Evolutionary conservation across 495 filamentous ascomycete species (phyloP), one percentile per base, ranked within the genome.

Genomic region (Aspergillus baeticus): DNA sequence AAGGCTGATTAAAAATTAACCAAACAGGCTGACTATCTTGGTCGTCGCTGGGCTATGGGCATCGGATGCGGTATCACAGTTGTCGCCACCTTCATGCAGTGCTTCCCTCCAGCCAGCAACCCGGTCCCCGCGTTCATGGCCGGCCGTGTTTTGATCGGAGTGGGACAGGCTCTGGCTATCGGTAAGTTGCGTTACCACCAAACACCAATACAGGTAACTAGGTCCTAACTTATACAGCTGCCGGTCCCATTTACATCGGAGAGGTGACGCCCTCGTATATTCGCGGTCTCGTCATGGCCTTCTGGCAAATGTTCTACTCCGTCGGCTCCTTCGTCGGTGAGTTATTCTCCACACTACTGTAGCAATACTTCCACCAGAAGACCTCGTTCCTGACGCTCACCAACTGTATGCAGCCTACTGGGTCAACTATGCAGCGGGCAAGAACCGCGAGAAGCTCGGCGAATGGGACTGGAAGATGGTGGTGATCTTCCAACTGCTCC

Each of bases 281-380:
- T 54, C 79, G 83, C 41, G 83, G 83, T 51, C 77, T 77, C 55
- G 81, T 86, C 60, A 84, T 86, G 83, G 78, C 80, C 20, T 82
- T 85, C 59, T 86, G 81, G 83, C 82, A 86, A 65, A 81, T 84
- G 69, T 85, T 84, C 67, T 86, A 84, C 71, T 79, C 74, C 29
- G 83, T 85, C 20, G 82, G 82, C 18, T 80, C 79, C 21, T 85
- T 84, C 66, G 81, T 86, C 60, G 26, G 26, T 29, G 8, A 8
- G 26, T 29, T 29, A 4, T 29, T 3, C 8, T 8, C 26, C 26
- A 29, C 8, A n/a, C n/a, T n/a, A n/a, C n/a, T n/a, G n/a, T n/a
- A n/a, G n/a, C 26, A 8, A 29, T 4, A 29, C 26, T 8, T 3
- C 26, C 4, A 3, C 26, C 26, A 29, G 26, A 29, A 29, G 26